Conservation (phyloP, 345 rosid species). For the Salix exigua region DNA sequence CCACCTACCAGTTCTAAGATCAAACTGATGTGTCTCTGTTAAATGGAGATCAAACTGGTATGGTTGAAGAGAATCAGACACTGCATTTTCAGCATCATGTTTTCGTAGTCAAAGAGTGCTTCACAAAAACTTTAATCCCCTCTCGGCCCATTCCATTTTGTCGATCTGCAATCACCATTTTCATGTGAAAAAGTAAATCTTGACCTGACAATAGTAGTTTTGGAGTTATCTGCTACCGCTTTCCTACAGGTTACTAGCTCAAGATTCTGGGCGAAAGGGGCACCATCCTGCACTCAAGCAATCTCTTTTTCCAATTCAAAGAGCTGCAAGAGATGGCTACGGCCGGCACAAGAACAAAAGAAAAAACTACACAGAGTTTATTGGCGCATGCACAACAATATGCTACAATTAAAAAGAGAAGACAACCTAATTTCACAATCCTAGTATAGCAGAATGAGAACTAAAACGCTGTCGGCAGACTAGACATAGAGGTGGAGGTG, state of each 20-base stretch:
- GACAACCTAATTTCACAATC: background rate
- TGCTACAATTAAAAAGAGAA: background rate
- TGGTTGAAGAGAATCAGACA: background rate
- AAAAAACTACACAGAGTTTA: background rate
- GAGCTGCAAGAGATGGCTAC: background rate
- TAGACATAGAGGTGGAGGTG: constrained; percentile 61
- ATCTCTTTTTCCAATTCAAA: background rate
- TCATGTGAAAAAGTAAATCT: background rate
- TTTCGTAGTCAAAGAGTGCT: background rate
- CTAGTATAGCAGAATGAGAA: background rate
- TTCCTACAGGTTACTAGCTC: background rate
- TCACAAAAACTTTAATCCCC: background rate
- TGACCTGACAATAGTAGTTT: background rate
- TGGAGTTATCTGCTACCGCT: background rate
- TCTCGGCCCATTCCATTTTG: background rate
- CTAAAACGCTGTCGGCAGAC: background rate
- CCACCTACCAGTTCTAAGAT: background rate
- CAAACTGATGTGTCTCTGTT: background rate
- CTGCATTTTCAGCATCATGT: background rate
- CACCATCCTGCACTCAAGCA: background rate
- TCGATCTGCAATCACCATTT: background rate
- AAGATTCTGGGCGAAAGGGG: background rate
- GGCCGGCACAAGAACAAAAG: background rate
- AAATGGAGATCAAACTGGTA: background rate
- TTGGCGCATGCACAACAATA: background rate